Evolutionary conservation across 23 red algal genomes (phyloP).

Genomic region (Gracilaria domingensis): DNA sequence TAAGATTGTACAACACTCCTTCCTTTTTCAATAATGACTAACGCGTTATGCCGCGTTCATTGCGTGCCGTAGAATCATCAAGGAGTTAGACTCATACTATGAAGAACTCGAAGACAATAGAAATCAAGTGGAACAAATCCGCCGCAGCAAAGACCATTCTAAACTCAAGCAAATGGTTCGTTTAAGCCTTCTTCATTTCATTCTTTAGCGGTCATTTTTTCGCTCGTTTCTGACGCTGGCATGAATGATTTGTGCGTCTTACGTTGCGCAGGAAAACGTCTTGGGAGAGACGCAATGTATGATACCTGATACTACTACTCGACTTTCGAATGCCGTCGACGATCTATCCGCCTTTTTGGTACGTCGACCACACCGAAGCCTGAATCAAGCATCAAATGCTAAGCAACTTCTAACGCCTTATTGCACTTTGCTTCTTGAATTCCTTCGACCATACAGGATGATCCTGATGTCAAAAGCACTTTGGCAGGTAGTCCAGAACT

Average conservation of each 20-base stretch:
- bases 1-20: not conserved
- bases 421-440: not conserved
- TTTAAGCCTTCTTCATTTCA: not conserved
- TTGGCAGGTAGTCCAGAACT: slow-evolving; percentile 18
- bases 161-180: slow-evolving; percentile 67
- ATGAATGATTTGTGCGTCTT: not conserved
- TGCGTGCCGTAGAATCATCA: slow-evolving; percentile 19
- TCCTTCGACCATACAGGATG: not conserved
- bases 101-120: slow-evolving; percentile 50
- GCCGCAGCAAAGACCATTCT: slow-evolving; percentile 52
- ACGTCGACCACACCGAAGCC: not conserved
- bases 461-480: not conserved
- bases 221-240: not conserved
- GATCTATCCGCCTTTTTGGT: slow-evolving; percentile 56
- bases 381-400: not conserved
- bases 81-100: slow-evolving; percentile 60
- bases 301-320: slow-evolving; percentile 60
- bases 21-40: not conserved
- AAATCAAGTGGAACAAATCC: slow-evolving; percentile 41
- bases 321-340: slow-evolving; percentile 51
- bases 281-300: slow-evolving; percentile 61
- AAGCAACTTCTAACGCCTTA: not conserved
- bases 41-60: not conserved
- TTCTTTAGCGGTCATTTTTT: not conserved
- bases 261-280: slow-evolving; percentile 35